Evolutionary conservation across 1,284 basidiomycete genomes (phyloP).

Genomic region (Austropuccinia psidii): DNA sequence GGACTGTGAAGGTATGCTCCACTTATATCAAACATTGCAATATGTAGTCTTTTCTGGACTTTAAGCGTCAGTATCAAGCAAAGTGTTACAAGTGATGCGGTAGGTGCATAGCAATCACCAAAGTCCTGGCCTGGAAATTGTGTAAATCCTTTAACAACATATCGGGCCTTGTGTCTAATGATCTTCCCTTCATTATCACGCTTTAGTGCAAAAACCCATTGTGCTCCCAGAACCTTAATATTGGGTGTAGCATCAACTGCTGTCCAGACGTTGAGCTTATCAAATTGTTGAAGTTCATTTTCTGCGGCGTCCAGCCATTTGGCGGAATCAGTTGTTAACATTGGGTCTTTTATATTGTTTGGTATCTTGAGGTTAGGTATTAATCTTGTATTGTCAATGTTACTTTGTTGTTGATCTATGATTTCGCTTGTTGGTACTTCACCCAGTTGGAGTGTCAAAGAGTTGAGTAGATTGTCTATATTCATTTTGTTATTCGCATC

Average conservation of each 20-base stretch:
- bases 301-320: neutral
- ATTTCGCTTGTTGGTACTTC: neutral
- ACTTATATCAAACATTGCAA: neutral
- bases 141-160: neutral
- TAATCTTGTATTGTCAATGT: neutral
- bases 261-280: neutral
- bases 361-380: neutral
- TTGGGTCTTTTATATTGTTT: neutral
- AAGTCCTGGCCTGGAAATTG: neutral
- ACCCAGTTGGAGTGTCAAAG: neutral
- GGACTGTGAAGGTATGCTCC: constrained; percentile 7
- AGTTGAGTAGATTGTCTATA: neutral
- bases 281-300: neutral
- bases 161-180: neutral
- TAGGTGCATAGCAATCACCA: constrained; percentile 6
- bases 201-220: constrained; percentile 6
- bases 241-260: neutral
- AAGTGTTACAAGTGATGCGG: neutral
- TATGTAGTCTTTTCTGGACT: neutral
- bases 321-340: neutral
- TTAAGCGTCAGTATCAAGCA: neutral
- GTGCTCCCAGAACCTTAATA: neutral
- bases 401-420: neutral
- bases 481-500: neutral
- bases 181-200: neutral